Evolutionary conservation across 2,329 filamentous ascomycete genomes (phyloP).

Genomic region (Cytospora schulzeri): DNA sequence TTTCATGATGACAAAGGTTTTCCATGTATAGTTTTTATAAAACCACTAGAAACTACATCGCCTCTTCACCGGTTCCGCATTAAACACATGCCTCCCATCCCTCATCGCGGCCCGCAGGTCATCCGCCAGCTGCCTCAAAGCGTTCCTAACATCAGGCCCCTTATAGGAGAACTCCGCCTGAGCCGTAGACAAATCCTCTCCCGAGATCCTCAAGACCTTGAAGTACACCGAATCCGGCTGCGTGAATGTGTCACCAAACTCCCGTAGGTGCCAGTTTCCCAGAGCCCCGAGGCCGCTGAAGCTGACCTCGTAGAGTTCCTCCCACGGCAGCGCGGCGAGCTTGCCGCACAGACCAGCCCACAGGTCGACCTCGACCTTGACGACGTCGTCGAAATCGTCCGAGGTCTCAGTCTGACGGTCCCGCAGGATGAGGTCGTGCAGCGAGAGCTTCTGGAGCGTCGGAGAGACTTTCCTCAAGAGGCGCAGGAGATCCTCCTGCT

Average conservation of each 20-base stretch:
- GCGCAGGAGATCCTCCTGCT: background rate
- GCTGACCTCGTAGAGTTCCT: constrained; percentile 13
- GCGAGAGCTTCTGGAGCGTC: constrained; percentile 4
- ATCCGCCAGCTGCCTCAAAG: background rate
- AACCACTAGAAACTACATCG: constrained; percentile 6
- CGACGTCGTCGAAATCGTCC: background rate
- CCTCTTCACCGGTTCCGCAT: background rate
- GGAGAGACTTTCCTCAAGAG: constrained; percentile 7
- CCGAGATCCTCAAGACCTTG: constrained; percentile 4
- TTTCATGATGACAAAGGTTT: no score
- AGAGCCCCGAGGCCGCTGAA: constrained; percentile 10
- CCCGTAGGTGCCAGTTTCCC: constrained; percentile 1
- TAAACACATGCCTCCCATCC: constrained; percentile 18
- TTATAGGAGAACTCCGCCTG: constrained; percentile 10
- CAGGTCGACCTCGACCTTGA: background rate
- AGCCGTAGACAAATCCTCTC: background rate
- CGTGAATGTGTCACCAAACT: background rate
- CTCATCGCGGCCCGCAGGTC: constrained; percentile 6
- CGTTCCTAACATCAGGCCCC: background rate
- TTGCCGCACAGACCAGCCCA: background rate
- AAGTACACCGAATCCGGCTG: constrained; percentile 9
- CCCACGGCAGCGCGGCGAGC: background rate
- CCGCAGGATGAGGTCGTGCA: constrained; percentile 6
- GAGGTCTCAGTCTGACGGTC: background rate
- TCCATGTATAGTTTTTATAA: background rate